phyloP scores from a whole-genome alignment of 805 yeast genomes.

The Candida caryicola region DNA sequence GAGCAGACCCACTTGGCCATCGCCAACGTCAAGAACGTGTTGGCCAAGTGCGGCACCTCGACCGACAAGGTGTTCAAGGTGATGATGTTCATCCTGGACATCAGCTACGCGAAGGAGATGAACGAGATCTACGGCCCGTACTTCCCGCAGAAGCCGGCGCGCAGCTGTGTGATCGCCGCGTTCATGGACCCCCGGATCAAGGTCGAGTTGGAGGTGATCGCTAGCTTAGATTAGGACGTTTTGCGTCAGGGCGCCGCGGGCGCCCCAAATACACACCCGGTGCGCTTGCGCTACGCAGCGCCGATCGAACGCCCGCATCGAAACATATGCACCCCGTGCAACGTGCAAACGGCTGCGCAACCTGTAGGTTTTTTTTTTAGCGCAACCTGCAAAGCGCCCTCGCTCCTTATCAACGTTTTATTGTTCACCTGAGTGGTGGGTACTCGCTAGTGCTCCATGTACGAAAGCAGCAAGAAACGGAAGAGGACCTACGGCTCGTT shows the following conservation, averaged over 20 bases:
- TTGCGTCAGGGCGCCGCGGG: no score
- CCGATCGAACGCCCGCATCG: no score
- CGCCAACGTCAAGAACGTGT: conserved; percentile 38
- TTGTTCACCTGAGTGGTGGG: background rate
- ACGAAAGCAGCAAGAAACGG: conserved; percentile 11
- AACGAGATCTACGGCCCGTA: conserved; percentile 46
- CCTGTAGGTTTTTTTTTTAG: no score
- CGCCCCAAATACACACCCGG: no score
- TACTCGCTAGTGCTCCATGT: background rate
- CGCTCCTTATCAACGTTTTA: no score
- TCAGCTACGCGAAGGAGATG: conserved; percentile 39
- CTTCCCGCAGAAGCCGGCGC: conserved; percentile 50
- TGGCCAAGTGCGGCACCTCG: conserved; percentile 46
- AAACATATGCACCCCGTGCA: no score
- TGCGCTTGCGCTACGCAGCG: no score
- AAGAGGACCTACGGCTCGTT: conserved; percentile 20
- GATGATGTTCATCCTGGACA: conserved; percentile 45
- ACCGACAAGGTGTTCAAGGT: conserved; percentile 48
- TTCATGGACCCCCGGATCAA: conserved; percentile 50
- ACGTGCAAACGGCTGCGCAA: no score
- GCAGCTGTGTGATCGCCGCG: conserved; percentile 50
- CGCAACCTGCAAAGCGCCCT: no score
- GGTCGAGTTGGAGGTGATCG: conserved; percentile 53
- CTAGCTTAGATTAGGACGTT: conserved; percentile 26
- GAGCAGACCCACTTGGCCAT: conserved; percentile 48